A percentile compares a stretch with the other conserved stretches of the same genome.
These are phyloP conservation scores for Coemansia sp. DNA, from an alignment of 192 early-diverging fungal species.

Conservation along the genomic window DNA sequence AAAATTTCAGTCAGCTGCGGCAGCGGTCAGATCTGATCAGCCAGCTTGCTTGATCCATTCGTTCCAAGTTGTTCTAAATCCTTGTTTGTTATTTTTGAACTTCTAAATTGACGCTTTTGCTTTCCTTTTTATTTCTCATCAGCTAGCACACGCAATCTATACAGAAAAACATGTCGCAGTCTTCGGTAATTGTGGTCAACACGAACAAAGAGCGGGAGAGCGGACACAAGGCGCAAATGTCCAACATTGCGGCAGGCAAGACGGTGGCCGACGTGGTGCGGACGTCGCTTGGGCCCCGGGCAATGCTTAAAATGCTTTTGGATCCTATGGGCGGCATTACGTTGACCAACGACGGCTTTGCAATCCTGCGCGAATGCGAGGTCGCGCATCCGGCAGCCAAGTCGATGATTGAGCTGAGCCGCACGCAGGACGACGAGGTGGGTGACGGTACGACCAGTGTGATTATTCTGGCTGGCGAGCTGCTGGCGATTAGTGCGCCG, in stretches of 20 bases:
- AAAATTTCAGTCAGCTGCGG: not conserved
- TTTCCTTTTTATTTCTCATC: conserved; percentile 7
- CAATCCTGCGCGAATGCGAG: conserved; percentile 97
- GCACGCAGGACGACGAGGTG: conserved; percentile 99
- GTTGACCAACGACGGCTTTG: conserved; percentile 98
- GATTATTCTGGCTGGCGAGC: conserved; percentile 98
- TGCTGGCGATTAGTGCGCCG: conserved; percentile 85
- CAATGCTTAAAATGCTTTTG: conserved; percentile 99
- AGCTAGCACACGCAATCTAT: not conserved
- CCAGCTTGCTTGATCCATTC: not conserved
- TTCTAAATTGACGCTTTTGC: not conserved
- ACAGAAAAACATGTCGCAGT: conserved; percentile 52
- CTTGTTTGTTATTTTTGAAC: conserved; percentile 7
- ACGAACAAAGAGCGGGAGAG: conserved; percentile 91
- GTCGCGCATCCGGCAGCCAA: conserved; percentile 99
- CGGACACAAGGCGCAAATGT: conserved; percentile 94
- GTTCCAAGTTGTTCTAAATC: not conserved
- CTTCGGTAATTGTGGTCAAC: conserved; percentile 87
- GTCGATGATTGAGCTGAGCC: conserved; percentile 97
- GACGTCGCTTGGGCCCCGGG: conserved; percentile 95
- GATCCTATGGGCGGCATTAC: conserved; percentile 99
- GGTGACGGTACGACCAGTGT: conserved; percentile 99
- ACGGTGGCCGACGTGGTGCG: conserved; percentile 98
- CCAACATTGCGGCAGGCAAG: conserved; percentile 98
- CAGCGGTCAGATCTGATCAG: not conserved